Evolutionary conservation across 257 asterid genomes (phyloP).

Genomic region (Parsonsia alboflavescens): DNA sequence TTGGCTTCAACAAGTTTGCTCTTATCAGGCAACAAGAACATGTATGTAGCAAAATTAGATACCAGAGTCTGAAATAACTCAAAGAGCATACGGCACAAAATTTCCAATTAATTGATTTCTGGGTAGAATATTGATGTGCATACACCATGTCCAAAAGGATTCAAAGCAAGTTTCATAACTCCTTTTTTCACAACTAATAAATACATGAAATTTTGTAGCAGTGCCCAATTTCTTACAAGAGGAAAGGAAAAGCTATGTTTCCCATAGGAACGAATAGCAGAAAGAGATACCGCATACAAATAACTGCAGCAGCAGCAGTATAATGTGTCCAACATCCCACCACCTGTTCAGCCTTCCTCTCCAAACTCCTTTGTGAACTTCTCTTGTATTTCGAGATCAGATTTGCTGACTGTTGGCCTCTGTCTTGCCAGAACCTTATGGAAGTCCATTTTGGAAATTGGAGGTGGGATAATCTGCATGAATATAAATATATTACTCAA

Average conservation of each 20-base stretch:
- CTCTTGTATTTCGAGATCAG: slow-evolving; percentile 91
- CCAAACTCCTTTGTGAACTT: slow-evolving; percentile 91
- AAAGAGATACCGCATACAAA: slow-evolving; percentile 26
- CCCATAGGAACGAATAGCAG: not conserved
- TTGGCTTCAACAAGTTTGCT: not conserved
- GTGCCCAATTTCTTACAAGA: slow-evolving; percentile 13
- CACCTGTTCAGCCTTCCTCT: slow-evolving; percentile 75
- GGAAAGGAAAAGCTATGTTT: slow-evolving; percentile 2
- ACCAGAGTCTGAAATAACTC: not conserved
- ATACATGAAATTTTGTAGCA: slow-evolving; percentile 16
- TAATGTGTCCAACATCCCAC: not conserved
- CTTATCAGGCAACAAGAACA: not conserved
- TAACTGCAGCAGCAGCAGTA: slow-evolving; percentile 16
- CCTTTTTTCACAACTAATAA: slow-evolving; percentile 30
- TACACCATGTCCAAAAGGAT: slow-evolving; percentile 21
- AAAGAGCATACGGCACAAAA: not conserved
- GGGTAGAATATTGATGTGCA: slow-evolving; percentile 14
- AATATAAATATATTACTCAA: slow-evolving; percentile 2
- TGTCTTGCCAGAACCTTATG: slow-evolving; percentile 91
- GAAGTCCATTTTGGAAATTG: slow-evolving; percentile 77
- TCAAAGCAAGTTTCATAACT: slow-evolving; percentile 15
- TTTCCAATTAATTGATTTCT: slow-evolving; percentile 1
- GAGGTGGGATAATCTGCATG: slow-evolving; percentile 84
- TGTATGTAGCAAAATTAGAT: too few species aligned
- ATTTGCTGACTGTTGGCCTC: slow-evolving; percentile 88